phyloP scores from a whole-genome alignment of 441 rosid genomes.

The Kokia cookei region DNA sequence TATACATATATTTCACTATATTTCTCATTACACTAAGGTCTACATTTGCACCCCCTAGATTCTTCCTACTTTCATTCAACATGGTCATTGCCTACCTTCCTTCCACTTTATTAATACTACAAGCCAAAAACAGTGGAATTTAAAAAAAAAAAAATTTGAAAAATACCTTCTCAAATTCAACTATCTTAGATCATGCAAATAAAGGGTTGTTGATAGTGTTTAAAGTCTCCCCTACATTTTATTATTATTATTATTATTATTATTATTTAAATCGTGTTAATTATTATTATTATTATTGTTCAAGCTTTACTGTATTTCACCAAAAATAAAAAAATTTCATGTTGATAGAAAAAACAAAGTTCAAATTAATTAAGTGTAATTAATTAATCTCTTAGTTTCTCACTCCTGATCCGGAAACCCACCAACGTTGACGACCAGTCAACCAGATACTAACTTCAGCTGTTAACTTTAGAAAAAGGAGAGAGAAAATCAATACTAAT shows the following conservation, averaged over 20 bases:
- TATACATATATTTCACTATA: not conserved
- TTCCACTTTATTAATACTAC: not conserved
- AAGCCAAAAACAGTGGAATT: not conserved
- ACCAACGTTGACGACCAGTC: conserved; percentile 34
- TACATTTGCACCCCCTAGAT: not conserved
- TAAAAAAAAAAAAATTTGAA: not conserved
- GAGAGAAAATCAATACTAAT: not conserved
- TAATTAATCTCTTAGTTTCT: not conserved
- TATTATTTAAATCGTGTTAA: too few relatives aligned
- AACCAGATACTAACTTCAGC: conserved; percentile 14
- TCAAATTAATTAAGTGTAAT: not conserved
- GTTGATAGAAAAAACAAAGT: not conserved
- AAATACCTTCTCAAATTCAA: too few relatives aligned
- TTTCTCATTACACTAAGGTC: not conserved
- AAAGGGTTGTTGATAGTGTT: too few relatives aligned
- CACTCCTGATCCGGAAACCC: conserved; percentile 9
- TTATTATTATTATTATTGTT: too few relatives aligned
- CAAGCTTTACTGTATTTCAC: too few relatives aligned
- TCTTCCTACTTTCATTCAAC: not conserved
- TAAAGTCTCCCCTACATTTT: too few relatives aligned
- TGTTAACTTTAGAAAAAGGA: not conserved
- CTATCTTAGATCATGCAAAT: too few relatives aligned
- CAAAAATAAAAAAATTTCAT: not conserved
- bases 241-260: too few relatives aligned
- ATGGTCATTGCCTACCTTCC: not conserved